Base-by-base conservation (phyloP, 495 filamentous ascomycete genomes). In the Aspergillus diversus region DNA sequence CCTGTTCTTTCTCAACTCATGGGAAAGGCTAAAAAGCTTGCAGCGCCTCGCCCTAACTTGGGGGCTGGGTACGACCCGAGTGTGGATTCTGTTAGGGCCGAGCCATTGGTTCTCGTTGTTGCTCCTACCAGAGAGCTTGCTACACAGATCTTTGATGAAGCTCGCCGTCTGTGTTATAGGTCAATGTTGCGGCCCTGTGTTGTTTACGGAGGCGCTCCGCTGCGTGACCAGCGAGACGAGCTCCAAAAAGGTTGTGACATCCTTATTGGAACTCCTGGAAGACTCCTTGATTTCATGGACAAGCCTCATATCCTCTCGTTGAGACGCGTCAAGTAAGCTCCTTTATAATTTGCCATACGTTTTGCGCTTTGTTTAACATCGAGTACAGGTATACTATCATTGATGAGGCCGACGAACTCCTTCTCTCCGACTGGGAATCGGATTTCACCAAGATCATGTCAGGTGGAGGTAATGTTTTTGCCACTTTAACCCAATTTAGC, bases 351-450 rank as follows among this genome's bases (percentile, higher is more conserved):
- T n/a, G n/a, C 33, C 32, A 15, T 43, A 6, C n/a, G 35, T 59
- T 55, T 34, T 67, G 68, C 49, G 53, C 17, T 13, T 13, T 67
- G 31, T 33, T 55, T 57, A 35, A 55, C 49, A 4, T 13, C 32
- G 37, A 17, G 0, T 17, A 33, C 47, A 91, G 87, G 66, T 91
- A 85, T 75, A 89, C 95, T 64, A 86, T 99, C 58, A 89, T 99
- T 63, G 95, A 98, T 57, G 95, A 99, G 72, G 95, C 95, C 1
- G 95, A 99, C 72, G 93, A 97, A 77, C 86, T 98, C 82, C 84
- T 99, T 0, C 72, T 88, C 5, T 43, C 74, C 0, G 90, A 92
- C 68, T 97, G 93, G 92, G 81, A 89, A 51, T 75, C 82, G 0
- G 86, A 91, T 1, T 80, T 97, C 55, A 76, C 79, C 13, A 80